A percentile compares a stretch with the other conserved stretches of the same genome.
Evolutionary conservation across 257 asterid genomes (phyloP).

Genomic region (Solanum stenotomum): DNA sequence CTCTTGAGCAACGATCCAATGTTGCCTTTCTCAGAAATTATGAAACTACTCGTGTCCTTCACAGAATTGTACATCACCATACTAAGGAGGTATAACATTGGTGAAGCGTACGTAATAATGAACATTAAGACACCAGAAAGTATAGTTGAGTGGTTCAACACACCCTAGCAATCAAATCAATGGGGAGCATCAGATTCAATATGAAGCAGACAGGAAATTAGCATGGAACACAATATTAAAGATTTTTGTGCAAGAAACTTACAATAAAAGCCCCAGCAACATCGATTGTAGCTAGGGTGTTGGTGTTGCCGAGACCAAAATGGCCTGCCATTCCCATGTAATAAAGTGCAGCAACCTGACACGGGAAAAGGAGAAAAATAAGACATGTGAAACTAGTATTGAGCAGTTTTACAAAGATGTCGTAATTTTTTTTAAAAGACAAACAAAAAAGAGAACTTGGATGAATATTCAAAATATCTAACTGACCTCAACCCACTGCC

Average conservation of each 20-base stretch:
- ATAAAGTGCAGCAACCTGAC: constrained; percentile 69
- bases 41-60: constrained; percentile 16
- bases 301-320: constrained; percentile 89
- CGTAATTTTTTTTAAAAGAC: background rate
- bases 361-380: background rate
- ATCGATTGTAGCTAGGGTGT: constrained; percentile 87
- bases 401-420: background rate
- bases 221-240: background rate
- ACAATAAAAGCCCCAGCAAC: constrained; percentile 95
- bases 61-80: constrained; percentile 37
- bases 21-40: constrained; percentile 12
- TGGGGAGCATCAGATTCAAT: constrained; percentile 1
- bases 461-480: background rate
- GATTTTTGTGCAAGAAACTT: background rate
- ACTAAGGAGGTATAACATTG: constrained; percentile 61
- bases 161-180: constrained; percentile 45
- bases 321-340: constrained; percentile 91
- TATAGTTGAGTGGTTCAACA: constrained; percentile 77
- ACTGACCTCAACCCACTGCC: constrained; percentile 83
- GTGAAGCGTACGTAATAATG: constrained; percentile 84
- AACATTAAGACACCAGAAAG: constrained; percentile 84
- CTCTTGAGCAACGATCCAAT: constrained; percentile 38
- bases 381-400: background rate
- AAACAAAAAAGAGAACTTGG: background rate
- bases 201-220: background rate